phyloP scores from a whole-genome alignment of 768 basidiomycete species.

The Dendrothele bispora region DNA sequence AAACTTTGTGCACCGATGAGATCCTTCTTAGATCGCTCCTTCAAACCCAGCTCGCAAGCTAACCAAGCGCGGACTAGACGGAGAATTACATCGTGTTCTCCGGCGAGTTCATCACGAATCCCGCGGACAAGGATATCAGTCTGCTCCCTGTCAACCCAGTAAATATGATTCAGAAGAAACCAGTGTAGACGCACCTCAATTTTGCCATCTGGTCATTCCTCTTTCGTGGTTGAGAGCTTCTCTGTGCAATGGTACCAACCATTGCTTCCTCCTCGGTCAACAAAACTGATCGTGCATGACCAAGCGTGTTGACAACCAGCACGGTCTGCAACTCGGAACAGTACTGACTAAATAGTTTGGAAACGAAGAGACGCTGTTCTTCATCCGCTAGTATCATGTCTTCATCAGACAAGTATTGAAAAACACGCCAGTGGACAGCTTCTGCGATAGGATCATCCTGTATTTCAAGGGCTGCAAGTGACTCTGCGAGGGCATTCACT shows the following conservation, averaged over 20 bases:
- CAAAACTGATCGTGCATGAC: slow-evolving; percentile 34
- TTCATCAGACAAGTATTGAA: no score
- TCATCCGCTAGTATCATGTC: no score
- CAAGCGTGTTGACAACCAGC: slow-evolving; percentile 47
- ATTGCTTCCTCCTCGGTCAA: slow-evolving; percentile 65
- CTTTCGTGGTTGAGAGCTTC: slow-evolving; percentile 55
- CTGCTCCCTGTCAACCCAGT: no score
- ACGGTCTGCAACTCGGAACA: slow-evolving; percentile 46
- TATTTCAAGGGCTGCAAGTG: no score
- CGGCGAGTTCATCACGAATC: slow-evolving; percentile 48
- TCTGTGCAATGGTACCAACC: slow-evolving; percentile 65
- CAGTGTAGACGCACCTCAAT: no score
- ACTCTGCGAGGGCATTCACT: no score
- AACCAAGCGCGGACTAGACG: slow-evolving; percentile 52
- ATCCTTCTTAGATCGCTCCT: slow-evolving; percentile 11
- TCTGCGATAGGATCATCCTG: no score
- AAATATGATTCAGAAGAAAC: no score
- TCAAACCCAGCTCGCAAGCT: slow-evolving; percentile 41
- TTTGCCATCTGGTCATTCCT: slow-evolving; percentile 53
- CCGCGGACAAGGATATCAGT: slow-evolving; percentile 50
- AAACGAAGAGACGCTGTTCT: no score
- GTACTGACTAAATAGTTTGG: slow-evolving; percentile 40
- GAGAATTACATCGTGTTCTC: slow-evolving; percentile 43
- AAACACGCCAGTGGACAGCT: no score
- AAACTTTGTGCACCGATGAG: slow-evolving; percentile 64